phyloP scores from a whole-genome alignment of 192 early-diverging fungal species.

The Jimgerdemannia lactiflua region DNA sequence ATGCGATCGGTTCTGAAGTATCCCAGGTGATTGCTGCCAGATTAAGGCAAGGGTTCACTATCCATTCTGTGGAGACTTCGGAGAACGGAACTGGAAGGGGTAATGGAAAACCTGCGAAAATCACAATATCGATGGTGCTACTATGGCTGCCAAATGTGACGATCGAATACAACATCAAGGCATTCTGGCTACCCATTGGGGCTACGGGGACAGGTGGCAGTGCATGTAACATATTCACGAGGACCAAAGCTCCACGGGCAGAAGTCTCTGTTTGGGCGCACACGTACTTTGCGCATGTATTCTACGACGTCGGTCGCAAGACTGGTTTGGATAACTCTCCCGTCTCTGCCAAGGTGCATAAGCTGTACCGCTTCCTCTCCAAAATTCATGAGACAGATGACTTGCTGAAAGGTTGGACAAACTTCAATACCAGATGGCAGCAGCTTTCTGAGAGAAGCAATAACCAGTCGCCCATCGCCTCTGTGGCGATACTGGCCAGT shows the following conservation, averaged over 20 bases:
- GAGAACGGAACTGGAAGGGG: conserved; percentile 34
- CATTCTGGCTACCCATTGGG: conserved; percentile 22
- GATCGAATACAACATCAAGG: conserved; percentile 69
- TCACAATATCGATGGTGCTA: conserved; percentile 63
- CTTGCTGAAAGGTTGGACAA: conserved; percentile 27
- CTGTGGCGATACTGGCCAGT: not conserved
- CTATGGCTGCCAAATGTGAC: conserved; percentile 76
- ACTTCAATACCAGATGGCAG: not conserved
- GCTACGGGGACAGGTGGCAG: not conserved
- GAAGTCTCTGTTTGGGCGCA: not conserved
- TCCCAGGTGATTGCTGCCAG: conserved; percentile 60
- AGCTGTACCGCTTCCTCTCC: conserved; percentile 42
- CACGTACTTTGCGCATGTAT: conserved; percentile 15
- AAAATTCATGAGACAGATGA: conserved; percentile 45
- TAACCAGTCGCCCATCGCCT: not conserved
- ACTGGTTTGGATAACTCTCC: conserved; percentile 25
- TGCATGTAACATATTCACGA: not conserved
- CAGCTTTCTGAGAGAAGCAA: not conserved
- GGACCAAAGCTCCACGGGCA: not conserved
- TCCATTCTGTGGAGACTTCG: conserved; percentile 51
- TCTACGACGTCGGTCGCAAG: conserved; percentile 23
- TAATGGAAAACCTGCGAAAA: conserved; percentile 28
- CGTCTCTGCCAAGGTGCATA: conserved; percentile 49
- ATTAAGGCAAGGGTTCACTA: conserved; percentile 67
- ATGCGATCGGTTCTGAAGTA: conserved; percentile 56